A percentile compares a stretch with the other conserved stretches of the same genome.
phyloP scores from a whole-genome alignment of 306 rosid genomes.

The Abrus pulchellus region DNA sequence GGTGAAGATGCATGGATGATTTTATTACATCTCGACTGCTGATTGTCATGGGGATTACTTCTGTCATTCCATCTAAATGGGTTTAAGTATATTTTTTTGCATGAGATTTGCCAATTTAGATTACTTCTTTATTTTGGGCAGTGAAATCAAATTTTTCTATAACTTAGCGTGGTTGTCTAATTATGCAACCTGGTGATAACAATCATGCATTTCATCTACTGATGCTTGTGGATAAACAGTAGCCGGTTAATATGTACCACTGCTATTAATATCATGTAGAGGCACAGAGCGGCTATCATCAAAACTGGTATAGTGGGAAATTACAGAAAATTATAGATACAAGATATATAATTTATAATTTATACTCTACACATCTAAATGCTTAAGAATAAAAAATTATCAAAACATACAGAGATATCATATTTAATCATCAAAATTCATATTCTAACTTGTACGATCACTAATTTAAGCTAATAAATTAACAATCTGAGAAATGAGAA shows the following conservation, averaged over 20 bases:
- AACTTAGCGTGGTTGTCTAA: background rate
- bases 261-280: background rate
- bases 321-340: background rate
- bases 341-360: background rate
- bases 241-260: background rate
- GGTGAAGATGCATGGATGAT: background rate
- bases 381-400: background rate
- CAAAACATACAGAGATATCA: background rate
- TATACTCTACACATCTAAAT: background rate
- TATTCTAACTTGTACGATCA: background rate
- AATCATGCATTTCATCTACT: conserved; percentile 33
- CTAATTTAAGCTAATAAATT: too few relatives aligned
- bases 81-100: conserved; percentile 17
- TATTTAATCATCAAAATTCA: background rate
- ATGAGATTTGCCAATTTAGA: background rate
- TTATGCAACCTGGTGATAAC: conserved; percentile 14
- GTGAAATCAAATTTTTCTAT: conserved; percentile 27
- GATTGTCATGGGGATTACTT: conserved; percentile 15
- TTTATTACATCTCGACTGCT: background rate
- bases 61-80: conserved; percentile 30
- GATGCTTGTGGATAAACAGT: conserved; percentile 30
- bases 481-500: too few relatives aligned
- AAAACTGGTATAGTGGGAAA: background rate
- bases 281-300: background rate
- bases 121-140: background rate